Evolutionary conservation across 306 rosid species (phyloP).

Genomic region (Casuarina cunninghamiana): DNA sequence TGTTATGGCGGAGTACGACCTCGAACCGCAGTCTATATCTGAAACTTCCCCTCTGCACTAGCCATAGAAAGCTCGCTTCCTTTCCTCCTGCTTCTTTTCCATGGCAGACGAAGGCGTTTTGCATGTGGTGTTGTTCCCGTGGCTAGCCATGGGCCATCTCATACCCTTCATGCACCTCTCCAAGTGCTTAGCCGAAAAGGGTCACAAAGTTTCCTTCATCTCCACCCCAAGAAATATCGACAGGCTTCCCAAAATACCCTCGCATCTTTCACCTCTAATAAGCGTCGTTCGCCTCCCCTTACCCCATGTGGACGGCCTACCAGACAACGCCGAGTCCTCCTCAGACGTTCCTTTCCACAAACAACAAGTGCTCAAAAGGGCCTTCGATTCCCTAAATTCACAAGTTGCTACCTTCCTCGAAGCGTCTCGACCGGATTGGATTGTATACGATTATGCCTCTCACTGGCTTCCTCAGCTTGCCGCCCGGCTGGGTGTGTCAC

Average conservation of each 20-base stretch:
- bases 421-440: conserved; percentile 39
- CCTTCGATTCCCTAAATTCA: background rate
- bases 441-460: conserved; percentile 48
- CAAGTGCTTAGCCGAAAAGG: conserved; percentile 2
- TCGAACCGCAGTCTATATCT: no score
- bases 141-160: conserved; percentile 57
- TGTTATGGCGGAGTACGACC: no score
- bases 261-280: conserved; percentile 1
- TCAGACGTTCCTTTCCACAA: conserved; percentile 38
- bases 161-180: conserved; percentile 41
- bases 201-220: conserved; percentile 36
- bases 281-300: conserved; percentile 31
- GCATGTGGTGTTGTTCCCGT: conserved; percentile 46
- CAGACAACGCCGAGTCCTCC: background rate
- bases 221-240: conserved; percentile 40
- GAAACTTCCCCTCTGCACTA: no score
- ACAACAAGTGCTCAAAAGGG: conserved; percentile 25
- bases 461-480: conserved; percentile 22
- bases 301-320: conserved; percentile 34
- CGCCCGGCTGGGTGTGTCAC: conserved; percentile 24
- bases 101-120: conserved; percentile 7
- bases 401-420: conserved; percentile 7
- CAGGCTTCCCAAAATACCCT: conserved; percentile 34
- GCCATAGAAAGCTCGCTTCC: no score
- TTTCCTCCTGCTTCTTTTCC: no score